phyloP scores from a whole-genome alignment of 352 stramenopile genomes.

The Pythium oligandrum region DNA sequence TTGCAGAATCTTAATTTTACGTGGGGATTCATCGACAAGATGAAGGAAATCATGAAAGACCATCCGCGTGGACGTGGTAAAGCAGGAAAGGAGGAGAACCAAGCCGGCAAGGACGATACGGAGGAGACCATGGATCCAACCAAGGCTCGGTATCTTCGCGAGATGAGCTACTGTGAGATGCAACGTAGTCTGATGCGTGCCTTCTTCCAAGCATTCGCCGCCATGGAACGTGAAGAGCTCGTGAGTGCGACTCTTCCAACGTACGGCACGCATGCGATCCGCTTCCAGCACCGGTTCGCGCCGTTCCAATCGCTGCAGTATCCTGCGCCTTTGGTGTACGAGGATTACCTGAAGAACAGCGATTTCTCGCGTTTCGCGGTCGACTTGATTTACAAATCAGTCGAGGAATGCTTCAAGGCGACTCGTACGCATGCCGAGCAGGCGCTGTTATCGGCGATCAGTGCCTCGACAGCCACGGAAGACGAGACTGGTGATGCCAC shows the following conservation, averaged over 20 bases:
- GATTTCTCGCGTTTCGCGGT: constrained; percentile 73
- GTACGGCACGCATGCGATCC: constrained; percentile 62
- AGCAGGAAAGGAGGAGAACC: constrained; percentile 11
- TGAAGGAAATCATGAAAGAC: constrained; percentile 57
- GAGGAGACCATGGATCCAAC: constrained; percentile 30
- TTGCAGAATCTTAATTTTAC: constrained; percentile 79
- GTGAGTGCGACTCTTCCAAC: constrained; percentile 35
- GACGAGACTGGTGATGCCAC: constrained; percentile 5
- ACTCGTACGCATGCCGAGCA: constrained; percentile 48
- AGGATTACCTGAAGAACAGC: constrained; percentile 72
- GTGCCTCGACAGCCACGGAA: constrained; percentile 7
- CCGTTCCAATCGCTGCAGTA: constrained; percentile 73
- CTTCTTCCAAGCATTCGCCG: constrained; percentile 76
- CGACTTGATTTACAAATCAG: constrained; percentile 78
- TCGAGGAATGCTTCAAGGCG: constrained; percentile 81
- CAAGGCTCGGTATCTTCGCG: constrained; percentile 59
- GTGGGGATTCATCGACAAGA: constrained; percentile 79
- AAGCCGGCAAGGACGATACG: neutral
- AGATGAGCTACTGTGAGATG: constrained; percentile 80
- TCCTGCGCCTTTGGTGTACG: constrained; percentile 58
- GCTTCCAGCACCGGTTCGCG: constrained; percentile 76
- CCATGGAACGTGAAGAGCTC: constrained; percentile 66
- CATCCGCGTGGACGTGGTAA: constrained; percentile 11
- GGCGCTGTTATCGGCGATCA: constrained; percentile 32
- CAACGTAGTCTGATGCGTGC: constrained; percentile 67